These are phyloP conservation scores for Rhododendron griersonianum DNA, from an alignment of 148 eudicot genomes.

Conservation along the genomic window DNA sequence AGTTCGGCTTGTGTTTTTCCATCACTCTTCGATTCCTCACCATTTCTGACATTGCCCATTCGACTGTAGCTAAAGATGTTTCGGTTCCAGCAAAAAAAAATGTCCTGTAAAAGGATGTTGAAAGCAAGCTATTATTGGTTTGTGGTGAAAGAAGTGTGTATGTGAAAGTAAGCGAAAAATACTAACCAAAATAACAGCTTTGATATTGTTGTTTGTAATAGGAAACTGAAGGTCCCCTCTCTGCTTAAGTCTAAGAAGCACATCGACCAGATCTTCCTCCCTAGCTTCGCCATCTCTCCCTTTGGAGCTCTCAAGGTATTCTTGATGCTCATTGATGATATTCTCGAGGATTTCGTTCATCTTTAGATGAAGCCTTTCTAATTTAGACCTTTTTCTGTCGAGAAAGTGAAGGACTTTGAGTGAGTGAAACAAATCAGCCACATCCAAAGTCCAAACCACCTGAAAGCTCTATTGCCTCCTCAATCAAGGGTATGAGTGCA, in stretches of 20 bases:
- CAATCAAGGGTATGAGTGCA: neutral
- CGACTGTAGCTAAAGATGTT: neutral
- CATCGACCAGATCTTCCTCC: constrained; percentile 7
- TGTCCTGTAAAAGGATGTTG: neutral
- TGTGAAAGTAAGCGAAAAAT: neutral
- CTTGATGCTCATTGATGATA: constrained; percentile 1
- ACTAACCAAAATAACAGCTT: constrained; percentile 13
- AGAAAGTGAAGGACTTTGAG: neutral
- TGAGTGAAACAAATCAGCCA: constrained; percentile 11
- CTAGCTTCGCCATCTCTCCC: neutral
- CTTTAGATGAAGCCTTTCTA: neutral
- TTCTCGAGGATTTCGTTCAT: neutral
- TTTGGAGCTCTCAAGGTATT: neutral
- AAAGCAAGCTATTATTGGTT: too few relatives aligned
- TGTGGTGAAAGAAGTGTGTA: neutral
- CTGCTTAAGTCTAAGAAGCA: neutral
- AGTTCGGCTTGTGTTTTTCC: neutral
- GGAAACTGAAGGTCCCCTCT: neutral
- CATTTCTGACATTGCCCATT: constrained; percentile 13
- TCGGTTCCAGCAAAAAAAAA: neutral
- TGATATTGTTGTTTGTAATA: neutral
- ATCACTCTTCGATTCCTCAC: neutral
- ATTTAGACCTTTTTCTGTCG: neutral
- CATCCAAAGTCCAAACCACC: constrained; percentile 1
- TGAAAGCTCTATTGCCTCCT: neutral